These are phyloP conservation scores for Saccharomycopsis vini DNA, from an alignment of 805 yeast species.

Conservation along the genomic window DNA sequence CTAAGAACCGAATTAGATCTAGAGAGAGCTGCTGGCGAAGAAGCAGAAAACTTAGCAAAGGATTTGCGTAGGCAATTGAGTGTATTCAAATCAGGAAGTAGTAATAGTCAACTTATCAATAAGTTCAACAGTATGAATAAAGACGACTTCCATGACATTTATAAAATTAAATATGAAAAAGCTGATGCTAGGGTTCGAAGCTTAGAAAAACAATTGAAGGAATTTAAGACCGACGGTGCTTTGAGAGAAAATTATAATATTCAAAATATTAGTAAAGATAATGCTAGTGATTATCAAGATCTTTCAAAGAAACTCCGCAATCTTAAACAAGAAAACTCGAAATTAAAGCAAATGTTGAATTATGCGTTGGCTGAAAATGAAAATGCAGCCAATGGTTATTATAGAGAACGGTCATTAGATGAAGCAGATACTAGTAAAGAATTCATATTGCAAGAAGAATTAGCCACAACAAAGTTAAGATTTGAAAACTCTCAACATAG, in stretches of 20 bases:
- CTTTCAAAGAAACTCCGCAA: slow-evolving; percentile 35
- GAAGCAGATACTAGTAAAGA: slow-evolving; percentile 15
- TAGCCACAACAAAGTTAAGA: slow-evolving; percentile 42
- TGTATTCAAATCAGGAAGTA: neutral
- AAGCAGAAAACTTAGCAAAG: slow-evolving; percentile 37
- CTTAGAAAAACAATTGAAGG: slow-evolving; percentile 30
- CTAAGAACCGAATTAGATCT: slow-evolving; percentile 38
- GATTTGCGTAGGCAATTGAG: slow-evolving; percentile 26
- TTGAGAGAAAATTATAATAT: slow-evolving; percentile 22
- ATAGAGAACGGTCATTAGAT: slow-evolving; percentile 2
- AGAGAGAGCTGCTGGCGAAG: slow-evolving; percentile 35
- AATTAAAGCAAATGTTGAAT: slow-evolving; percentile 33
- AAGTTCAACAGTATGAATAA: slow-evolving; percentile 8
- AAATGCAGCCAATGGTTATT: too few relatives aligned
- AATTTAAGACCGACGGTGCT: slow-evolving; percentile 13
- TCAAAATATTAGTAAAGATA: slow-evolving; percentile 24
- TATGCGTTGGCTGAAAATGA: slow-evolving; percentile 23
- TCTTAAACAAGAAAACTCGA: slow-evolving; percentile 35
- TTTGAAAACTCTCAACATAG: slow-evolving; percentile 49
- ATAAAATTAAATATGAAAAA: slow-evolving; percentile 38
- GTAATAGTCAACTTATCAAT: slow-evolving; percentile 7
- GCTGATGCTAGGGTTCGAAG: slow-evolving; percentile 36
- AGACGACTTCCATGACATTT: slow-evolving; percentile 25
- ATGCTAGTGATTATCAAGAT: slow-evolving; percentile 44
- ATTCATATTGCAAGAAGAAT: slow-evolving; percentile 34